Evolutionary conservation across 2,329 filamentous ascomycete genomes (phyloP).

Genomic region (Clarireedia monteithiana): DNA sequence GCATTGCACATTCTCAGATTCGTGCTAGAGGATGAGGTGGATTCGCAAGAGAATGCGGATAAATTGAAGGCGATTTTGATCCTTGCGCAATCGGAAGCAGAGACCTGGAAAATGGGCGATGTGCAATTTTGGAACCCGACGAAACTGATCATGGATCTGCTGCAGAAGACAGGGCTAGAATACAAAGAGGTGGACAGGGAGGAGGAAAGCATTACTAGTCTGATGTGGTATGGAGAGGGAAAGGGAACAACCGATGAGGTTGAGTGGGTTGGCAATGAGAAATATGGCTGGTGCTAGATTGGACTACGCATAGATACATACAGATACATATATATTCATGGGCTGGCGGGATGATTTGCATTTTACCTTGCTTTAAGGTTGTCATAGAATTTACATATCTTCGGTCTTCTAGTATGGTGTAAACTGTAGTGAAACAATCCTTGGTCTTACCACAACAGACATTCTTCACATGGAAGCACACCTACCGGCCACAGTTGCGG

Average conservation of each 20-base stretch:
- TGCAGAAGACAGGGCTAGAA: slow-evolving; percentile 41
- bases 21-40: slow-evolving; percentile 49
- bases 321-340: too few relatives aligned
- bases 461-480: too few relatives aligned
- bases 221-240: slow-evolving; percentile 60
- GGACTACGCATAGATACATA: too few relatives aligned
- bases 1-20: slow-evolving; percentile 62
- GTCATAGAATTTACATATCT: too few relatives aligned
- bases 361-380: too few relatives aligned
- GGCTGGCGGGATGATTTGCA: too few relatives aligned
- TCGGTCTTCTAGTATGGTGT: too few relatives aligned
- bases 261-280: slow-evolving; percentile 70
- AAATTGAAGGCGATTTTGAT: slow-evolving; percentile 56
- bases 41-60: slow-evolving; percentile 38
- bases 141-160: slow-evolving; percentile 39
- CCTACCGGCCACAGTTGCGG: too few relatives aligned
- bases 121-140: slow-evolving; percentile 83
- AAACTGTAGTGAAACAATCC: too few relatives aligned
- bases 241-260: slow-evolving; percentile 42
- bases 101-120: slow-evolving; percentile 59
- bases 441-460: too few relatives aligned
- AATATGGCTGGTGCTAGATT: slow-evolving; percentile 65
- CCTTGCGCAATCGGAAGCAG: slow-evolving; percentile 62
- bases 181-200: slow-evolving; percentile 48
- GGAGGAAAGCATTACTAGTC: slow-evolving; percentile 58